These are phyloP conservation scores for Wickerhamomyces kurtzmanii DNA, from an alignment of 805 yeast genomes.

Conservation along the genomic window DNA sequence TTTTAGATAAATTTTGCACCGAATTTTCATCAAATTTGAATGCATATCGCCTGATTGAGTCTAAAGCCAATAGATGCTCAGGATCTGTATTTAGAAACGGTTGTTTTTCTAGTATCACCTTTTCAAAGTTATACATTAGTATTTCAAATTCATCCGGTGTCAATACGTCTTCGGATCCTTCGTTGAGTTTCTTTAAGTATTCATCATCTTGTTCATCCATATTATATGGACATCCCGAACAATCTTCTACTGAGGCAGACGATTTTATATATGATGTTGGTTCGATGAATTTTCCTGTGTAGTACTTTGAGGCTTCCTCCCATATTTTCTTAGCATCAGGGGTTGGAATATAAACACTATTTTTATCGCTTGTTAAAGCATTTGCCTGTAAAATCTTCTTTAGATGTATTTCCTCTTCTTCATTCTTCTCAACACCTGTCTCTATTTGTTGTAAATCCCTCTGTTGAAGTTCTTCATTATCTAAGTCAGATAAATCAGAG, in stretches of 20 bases:
- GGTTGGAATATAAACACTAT: constrained; percentile 69
- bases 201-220: constrained; percentile 85
- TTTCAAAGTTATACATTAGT: constrained; percentile 65
- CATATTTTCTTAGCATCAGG: constrained; percentile 87
- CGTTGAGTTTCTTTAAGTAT: constrained; percentile 40
- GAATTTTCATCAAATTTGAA: constrained; percentile 33
- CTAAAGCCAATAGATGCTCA: constrained; percentile 55
- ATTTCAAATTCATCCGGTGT: constrained; percentile 83
- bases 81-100: constrained; percentile 88
- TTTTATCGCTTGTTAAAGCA: constrained; percentile 46
- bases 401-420: constrained; percentile 93
- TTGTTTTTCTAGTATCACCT: constrained; percentile 66
- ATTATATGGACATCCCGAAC: constrained; percentile 74
- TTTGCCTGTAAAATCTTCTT: constrained; percentile 85
- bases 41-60: constrained; percentile 53
- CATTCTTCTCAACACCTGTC: constrained; percentile 96
- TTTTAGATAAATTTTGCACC: constrained; percentile 46
- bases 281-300: constrained; percentile 52
- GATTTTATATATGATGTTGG: constrained; percentile 81
- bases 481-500: constrained; percentile 71
- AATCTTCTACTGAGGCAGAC: constrained; percentile 94
- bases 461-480: constrained; percentile 60
- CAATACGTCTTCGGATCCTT: constrained; percentile 26
- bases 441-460: constrained; percentile 85
- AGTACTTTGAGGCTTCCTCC: constrained; percentile 68